Evolutionary conservation across 2,329 filamentous ascomycete genomes (phyloP), one percentile per base, ranked within the genome.

Genomic region (Apiospora aurea): DNA sequence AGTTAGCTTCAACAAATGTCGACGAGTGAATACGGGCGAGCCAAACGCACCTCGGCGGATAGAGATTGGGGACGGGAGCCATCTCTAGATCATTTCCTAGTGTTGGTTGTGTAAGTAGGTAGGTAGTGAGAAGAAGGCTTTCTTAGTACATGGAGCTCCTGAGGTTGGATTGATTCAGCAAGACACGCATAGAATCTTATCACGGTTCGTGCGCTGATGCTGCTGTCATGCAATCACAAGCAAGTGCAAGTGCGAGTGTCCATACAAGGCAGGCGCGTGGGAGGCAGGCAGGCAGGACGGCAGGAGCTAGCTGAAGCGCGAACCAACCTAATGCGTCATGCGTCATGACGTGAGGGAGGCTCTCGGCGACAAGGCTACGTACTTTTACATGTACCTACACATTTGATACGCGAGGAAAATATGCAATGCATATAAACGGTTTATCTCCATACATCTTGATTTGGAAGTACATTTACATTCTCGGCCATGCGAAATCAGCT

Each of bases 21-120:
- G 1, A n/a, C 38, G 14, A 11, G 18, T 68, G 57, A 64, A 14
- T 69, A 18, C 38, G 14, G 24, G 26, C 21, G 44, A 53, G 68
- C 29, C n/a, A 66, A 14, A 72, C 67, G 24, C 75, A 80, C 79
- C 76, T 78, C 69, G 79, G 72, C 43, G 76, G 74, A 66, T 79
- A 76, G 69, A 75, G 73, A 66, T 78, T 79, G 18, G 77, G 77
- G 24, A 80, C 75, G 16, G 79, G 78, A 53, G 78, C 78, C 79
- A 80, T 80, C 41, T 29, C 57, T 64, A 41, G 13, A 64, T 64
- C 57, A 64, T 64, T 41, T 34, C 57, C 18, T 41, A 4, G 2
- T 64, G 34, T 34, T 41, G 57, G 11, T 11, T n/a, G 18, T 64
- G 57, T 38, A 29, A 8, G 26, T 29, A 29, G 3, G 26, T 29